phyloP scores from a whole-genome alignment of 768 basidiomycete genomes.

The Suillus brevipes region DNA sequence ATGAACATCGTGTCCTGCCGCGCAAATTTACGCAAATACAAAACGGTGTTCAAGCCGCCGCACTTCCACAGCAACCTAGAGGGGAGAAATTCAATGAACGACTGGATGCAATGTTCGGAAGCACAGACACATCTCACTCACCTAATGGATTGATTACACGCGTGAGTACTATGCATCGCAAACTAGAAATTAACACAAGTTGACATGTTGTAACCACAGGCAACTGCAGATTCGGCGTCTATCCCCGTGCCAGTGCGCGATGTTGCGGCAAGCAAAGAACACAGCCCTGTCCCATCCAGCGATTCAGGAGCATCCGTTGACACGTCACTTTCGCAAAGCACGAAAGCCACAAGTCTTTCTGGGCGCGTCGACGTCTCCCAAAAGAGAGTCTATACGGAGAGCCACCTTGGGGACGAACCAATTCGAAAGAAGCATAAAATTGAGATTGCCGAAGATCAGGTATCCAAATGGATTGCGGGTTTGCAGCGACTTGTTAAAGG shows the following conservation, averaged over 20 bases:
- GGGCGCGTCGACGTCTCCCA: not conserved
- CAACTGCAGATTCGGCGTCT: not conserved
- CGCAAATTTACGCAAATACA: not conserved
- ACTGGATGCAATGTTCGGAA: not conserved
- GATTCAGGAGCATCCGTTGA: not conserved
- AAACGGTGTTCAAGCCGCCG: not conserved
- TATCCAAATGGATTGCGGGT: conserved; percentile 19
- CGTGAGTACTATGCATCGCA: not conserved
- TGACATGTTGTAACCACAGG: not conserved
- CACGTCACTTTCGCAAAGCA: not conserved
- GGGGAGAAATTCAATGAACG: conserved; percentile 4
- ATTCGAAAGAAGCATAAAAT: not conserved
- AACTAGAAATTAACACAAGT: not conserved
- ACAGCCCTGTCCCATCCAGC: not conserved
- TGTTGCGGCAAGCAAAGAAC: too few relatives aligned
- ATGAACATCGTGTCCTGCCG: not conserved
- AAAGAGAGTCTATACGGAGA: not conserved
- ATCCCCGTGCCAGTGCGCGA: not conserved
- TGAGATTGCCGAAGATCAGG: conserved; percentile 9
- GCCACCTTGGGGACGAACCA: not conserved
- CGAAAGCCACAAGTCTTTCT: not conserved
- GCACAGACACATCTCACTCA: not conserved
- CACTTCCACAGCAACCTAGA: not conserved
- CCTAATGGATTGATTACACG: not conserved
- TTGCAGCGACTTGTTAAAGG: conserved; percentile 35